Conservation (phyloP, 352 stramenopile species). For the Globisporangium rhizosaccharum region DNA sequence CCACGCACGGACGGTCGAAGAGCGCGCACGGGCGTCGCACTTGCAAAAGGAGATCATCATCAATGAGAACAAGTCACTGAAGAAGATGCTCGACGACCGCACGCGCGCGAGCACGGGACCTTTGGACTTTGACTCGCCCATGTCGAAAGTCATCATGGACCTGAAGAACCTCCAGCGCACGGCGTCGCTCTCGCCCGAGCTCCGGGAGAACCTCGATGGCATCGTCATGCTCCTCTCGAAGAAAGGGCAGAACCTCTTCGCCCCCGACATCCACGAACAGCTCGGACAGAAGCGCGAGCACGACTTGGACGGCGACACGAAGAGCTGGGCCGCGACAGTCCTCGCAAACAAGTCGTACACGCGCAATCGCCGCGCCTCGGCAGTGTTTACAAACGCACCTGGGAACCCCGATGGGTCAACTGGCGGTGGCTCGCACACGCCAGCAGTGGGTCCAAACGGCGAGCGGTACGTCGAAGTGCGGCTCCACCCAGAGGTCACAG, state of each 20-base stretch:
- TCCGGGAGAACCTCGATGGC: slow-evolving; percentile 67
- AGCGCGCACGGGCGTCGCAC: slow-evolving; percentile 55
- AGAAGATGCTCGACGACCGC: slow-evolving; percentile 75
- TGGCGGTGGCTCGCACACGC: background rate
- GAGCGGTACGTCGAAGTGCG: slow-evolving; percentile 36
- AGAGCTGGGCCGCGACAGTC: slow-evolving; percentile 72
- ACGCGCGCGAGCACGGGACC: slow-evolving; percentile 23
- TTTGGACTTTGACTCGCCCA: slow-evolving; percentile 75
- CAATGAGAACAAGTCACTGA: slow-evolving; percentile 81
- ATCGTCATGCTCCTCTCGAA: slow-evolving; percentile 74
- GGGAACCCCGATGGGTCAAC: slow-evolving; percentile 8
- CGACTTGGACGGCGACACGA: slow-evolving; percentile 71
- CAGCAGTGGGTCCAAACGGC: slow-evolving; percentile 10
- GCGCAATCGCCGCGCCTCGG: slow-evolving; percentile 50
- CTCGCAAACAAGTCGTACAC: slow-evolving; percentile 78
- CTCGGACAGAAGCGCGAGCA: slow-evolving; percentile 66
- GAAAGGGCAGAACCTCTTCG: slow-evolving; percentile 77
- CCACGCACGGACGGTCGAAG: slow-evolving; percentile 65
- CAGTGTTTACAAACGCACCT: slow-evolving; percentile 27
- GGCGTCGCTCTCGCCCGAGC: slow-evolving; percentile 49
- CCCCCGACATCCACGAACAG: slow-evolving; percentile 76
- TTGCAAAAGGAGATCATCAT: slow-evolving; percentile 78
- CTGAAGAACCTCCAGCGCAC: slow-evolving; percentile 66
- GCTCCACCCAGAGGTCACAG: slow-evolving; percentile 56
- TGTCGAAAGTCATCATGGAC: slow-evolving; percentile 74